These are phyloP conservation scores for Ascobolus immersus DNA, from an alignment of 495 filamentous ascomycete species.

Conservation along the genomic window DNA sequence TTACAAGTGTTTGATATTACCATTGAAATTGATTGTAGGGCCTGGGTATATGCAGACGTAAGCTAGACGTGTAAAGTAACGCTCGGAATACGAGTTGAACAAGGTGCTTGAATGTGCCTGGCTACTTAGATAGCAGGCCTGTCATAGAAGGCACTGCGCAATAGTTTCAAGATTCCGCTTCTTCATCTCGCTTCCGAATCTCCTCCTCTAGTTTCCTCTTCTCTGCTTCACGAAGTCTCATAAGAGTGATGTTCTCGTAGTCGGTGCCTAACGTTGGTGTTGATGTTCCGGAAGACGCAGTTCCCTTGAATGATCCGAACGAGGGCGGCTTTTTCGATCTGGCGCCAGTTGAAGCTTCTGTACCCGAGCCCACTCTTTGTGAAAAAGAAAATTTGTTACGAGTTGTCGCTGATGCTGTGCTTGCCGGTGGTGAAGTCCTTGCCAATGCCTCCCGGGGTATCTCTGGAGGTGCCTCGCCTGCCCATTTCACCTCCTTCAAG, in stretches of 20 bases:
- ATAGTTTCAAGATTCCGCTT: no score
- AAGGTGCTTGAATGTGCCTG: no score
- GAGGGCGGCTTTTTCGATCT: constrained; percentile 3
- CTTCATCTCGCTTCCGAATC: background rate
- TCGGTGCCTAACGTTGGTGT: background rate
- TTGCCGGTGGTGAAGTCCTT: background rate
- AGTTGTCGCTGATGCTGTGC: background rate
- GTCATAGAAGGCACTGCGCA: no score
- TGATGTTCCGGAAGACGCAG: background rate
- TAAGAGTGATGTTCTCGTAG: background rate
- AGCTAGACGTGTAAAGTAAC: no score
- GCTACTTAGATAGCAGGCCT: no score
- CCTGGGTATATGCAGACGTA: no score
- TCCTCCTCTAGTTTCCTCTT: background rate
- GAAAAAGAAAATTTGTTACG: background rate
- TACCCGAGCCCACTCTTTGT: background rate
- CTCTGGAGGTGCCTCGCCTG: background rate
- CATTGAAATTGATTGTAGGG: no score
- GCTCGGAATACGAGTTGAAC: no score
- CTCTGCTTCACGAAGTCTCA: background rate
- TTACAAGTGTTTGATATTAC: no score
- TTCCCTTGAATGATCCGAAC: constrained; percentile 5
- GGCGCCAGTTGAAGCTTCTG: background rate
- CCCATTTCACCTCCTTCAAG: constrained; percentile 12
- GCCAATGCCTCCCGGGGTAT: background rate